phyloP scores from a whole-genome alignment of 495 filamentous ascomycete genomes.

The Acidomyces sp. region DNA sequence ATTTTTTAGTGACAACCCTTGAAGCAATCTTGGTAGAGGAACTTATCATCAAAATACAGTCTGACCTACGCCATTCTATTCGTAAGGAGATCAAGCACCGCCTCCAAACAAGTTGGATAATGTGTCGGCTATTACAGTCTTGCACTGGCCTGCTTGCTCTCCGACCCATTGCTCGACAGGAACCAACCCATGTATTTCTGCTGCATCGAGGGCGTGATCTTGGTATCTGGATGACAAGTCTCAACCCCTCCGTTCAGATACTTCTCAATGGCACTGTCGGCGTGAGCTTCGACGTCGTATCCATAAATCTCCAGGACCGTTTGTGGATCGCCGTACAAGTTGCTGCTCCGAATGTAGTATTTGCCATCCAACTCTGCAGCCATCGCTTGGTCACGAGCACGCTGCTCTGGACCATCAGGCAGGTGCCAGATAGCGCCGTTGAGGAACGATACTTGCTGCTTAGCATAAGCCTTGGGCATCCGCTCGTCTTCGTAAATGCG shows the following conservation, averaged over 20 bases:
- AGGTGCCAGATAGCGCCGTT: conserved; percentile 21
- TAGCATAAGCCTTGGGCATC: conserved; percentile 21
- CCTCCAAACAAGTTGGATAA: no score
- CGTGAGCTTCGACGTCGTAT: conserved; percentile 24
- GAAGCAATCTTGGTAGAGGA: no score
- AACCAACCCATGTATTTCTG: no score
- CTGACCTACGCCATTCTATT: no score
- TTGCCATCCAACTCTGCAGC: conserved; percentile 26
- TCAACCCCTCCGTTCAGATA: conserved; percentile 14
- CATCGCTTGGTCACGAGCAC: conserved; percentile 17
- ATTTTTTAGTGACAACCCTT: no score
- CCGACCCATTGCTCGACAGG: no score
- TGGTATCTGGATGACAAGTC: no score
- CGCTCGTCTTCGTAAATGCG: conserved; percentile 17
- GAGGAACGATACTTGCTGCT: conserved; percentile 23
- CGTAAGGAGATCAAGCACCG: no score
- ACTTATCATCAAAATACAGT: no score
- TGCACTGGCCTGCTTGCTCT: no score
- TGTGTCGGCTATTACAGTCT: no score
- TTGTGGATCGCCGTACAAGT: conserved; percentile 23
- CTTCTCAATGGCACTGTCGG: conserved; percentile 16
- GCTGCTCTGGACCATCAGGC: conserved; percentile 15
- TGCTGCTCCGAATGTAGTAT: conserved; percentile 18
- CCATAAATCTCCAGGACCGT: conserved; percentile 23
- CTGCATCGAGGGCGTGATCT: no score